phyloP scores from a whole-genome alignment of 495 filamentous ascomycete genomes.

The Penicillium cataractarum region DNA sequence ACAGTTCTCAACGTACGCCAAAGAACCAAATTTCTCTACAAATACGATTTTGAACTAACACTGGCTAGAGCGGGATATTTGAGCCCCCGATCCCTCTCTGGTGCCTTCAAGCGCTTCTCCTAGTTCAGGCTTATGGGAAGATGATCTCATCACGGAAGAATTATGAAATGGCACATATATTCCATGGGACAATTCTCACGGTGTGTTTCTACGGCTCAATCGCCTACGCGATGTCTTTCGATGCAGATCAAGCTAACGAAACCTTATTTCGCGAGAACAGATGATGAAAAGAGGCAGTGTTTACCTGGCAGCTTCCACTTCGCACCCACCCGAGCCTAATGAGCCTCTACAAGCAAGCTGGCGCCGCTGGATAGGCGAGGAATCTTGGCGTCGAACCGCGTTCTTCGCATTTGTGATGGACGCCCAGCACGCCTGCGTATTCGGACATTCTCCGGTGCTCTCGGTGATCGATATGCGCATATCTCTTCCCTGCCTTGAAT shows the following conservation, averaged over 20 bases:
- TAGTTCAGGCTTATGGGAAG: conserved; percentile 23
- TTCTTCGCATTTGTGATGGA: conserved; percentile 30
- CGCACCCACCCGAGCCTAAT: neutral
- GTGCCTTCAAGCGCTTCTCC: conserved; percentile 22
- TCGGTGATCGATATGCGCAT: conserved; percentile 23
- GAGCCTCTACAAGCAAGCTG: conserved; percentile 2
- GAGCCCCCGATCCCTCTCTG: conserved; percentile 17
- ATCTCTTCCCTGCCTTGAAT: conserved; percentile 21
- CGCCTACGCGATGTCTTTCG: neutral
- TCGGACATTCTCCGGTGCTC: conserved; percentile 23
- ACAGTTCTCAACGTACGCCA: neutral
- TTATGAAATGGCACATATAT: conserved; percentile 23
- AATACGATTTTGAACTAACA: neutral
- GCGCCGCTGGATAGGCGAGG: conserved; percentile 21
- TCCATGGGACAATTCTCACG: conserved; percentile 25
- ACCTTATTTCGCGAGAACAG: neutral
- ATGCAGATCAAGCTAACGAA: neutral
- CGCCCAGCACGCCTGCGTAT: conserved; percentile 26
- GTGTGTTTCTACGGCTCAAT: neutral
- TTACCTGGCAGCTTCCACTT: neutral
- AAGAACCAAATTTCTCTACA: neutral
- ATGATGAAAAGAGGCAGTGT: neutral
- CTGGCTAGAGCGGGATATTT: neutral
- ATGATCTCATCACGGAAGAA: conserved; percentile 25
- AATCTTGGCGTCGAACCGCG: conserved; percentile 24